Evolutionary conservation across 495 filamentous ascomycete genomes (phyloP), one percentile per base, ranked within the genome.

Genomic region (Aspergillus wentii): DNA sequence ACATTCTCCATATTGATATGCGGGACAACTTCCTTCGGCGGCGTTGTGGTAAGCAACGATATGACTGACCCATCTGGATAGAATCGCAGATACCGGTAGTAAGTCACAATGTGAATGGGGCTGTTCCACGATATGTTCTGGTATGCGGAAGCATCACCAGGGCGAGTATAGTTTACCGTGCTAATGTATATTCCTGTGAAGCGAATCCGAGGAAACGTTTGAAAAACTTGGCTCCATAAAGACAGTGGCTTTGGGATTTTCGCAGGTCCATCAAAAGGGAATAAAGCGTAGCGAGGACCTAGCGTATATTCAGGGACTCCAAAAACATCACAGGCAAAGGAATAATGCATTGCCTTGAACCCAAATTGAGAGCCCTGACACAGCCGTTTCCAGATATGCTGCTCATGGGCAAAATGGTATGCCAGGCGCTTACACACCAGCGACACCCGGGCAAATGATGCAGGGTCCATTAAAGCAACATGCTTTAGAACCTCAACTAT

Each of bases 171-270:
- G 65, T 97, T 97, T 32, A 94, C 87, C 0, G 92, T 97, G 59
- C 77, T 83, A 62, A 98, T 98, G 66, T 98, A 98, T 57, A 85
- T 81, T 10, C 92, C 92, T 44, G 88, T 88, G 64, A 92, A 98
- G 18, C 92, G 88, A 39, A 98, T 74, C 21, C 92, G 82, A 1
- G 92, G 91, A 3, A 87, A 85, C 0, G 64, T 57, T 11, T 84
- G 83, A 62, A 95, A 92, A 67, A 95, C 87, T 30, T 72, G 54
- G 17, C 55, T 66, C 68, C 68, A 72, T 0, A 61, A 62, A 15
- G 57, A 57, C n/a, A 67, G 32, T 1, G 65, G 52, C 19, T 48
- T 43, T 0, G 68, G 68, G 1, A 71, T 54, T 33, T 68, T 52
- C n/a, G 54, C 38, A 1, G 62, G 43, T 3, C 27, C 26, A 11